phyloP scores from a whole-genome alignment of 2,329 filamentous ascomycete species.

The Thermoascus crustaceus region DNA sequence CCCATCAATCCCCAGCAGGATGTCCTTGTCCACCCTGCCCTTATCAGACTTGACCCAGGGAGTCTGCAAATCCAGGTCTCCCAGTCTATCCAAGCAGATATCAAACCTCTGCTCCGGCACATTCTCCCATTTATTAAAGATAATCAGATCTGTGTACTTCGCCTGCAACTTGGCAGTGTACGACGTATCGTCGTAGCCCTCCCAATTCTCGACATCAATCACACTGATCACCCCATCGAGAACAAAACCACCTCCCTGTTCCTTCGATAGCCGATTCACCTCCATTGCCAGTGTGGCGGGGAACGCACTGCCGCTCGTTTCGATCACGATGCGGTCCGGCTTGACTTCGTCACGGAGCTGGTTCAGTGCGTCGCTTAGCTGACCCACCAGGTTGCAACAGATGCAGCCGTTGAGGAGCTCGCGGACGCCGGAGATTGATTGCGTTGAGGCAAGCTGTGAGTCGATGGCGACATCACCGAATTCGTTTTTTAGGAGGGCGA shows the following conservation, averaged over 20 bases:
- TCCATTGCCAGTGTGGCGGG: conserved; percentile 87
- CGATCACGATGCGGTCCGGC: conserved; percentile 85
- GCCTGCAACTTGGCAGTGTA: conserved; percentile 86
- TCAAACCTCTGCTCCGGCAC: conserved; percentile 68
- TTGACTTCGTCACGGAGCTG: conserved; percentile 55
- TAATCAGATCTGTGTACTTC: conserved; percentile 77
- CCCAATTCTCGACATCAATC: conserved; percentile 92
- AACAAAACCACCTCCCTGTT: conserved; percentile 52
- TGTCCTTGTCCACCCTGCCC: conserved; percentile 67
- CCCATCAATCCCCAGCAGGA: conserved; percentile 82
- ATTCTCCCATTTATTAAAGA: conserved; percentile 88
- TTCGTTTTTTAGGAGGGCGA: conserved; percentile 95
- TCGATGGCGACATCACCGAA: conserved; percentile 93
- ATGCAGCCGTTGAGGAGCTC: conserved; percentile 97
- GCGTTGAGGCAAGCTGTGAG: conserved; percentile 76
- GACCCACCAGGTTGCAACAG: conserved; percentile 95
- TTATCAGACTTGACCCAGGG: conserved; percentile 78
- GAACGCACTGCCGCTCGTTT: conserved; percentile 83
- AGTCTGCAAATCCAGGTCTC: conserved; percentile 70
- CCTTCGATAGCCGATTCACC: conserved; percentile 68
- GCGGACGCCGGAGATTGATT: conserved; percentile 77
- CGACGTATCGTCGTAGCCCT: conserved; percentile 82
- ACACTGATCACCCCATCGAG: conserved; percentile 85
- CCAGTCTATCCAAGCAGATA: conserved; percentile 66
- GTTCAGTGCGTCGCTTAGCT: conserved; percentile 70